Conservation (phyloP, 495 filamentous ascomycete genomes). For the Penicillium dipodomyicola region DNA sequence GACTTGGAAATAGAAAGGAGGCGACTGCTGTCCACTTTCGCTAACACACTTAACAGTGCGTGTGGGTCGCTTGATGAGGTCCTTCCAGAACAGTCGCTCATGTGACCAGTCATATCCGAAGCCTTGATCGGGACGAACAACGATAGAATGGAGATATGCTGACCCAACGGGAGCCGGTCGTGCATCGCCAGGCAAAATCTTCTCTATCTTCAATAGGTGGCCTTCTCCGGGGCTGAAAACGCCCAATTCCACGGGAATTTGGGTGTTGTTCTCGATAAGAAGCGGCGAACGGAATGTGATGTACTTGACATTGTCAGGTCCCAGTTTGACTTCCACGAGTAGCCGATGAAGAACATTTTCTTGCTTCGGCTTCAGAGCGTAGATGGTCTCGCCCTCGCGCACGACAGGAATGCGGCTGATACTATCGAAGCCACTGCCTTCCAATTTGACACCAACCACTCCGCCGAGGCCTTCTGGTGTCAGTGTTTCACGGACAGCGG, state of each 20-base stretch:
- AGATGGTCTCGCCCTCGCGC: constrained; percentile 89
- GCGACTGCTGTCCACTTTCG: constrained; percentile 70
- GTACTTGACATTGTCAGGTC: constrained; percentile 91
- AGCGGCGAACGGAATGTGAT: constrained; percentile 94
- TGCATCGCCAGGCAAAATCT: constrained; percentile 88
- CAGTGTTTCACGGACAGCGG: constrained; percentile 87
- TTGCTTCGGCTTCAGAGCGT: constrained; percentile 79
- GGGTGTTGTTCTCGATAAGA: constrained; percentile 95
- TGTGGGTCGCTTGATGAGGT: constrained; percentile 78
- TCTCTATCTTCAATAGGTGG: constrained; percentile 94
- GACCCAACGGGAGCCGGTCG: constrained; percentile 91
- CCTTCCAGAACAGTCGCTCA: constrained; percentile 87
- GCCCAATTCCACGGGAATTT: constrained; percentile 94
- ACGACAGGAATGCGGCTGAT: constrained; percentile 85
- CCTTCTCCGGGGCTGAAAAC: constrained; percentile 86
- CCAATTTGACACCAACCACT: constrained; percentile 76
- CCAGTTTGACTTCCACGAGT: constrained; percentile 87
- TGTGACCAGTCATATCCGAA: constrained; percentile 95
- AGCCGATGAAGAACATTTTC: constrained; percentile 82
- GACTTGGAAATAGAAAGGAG: constrained; percentile 95
- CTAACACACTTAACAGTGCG: constrained; percentile 82
- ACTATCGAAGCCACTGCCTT: constrained; percentile 89
- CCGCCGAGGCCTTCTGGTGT: constrained; percentile 76
- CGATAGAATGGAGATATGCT: constrained; percentile 81
- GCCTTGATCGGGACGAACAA: constrained; percentile 92